These are phyloP conservation scores for Monosporascus sp. DNA, from an alignment of 2,329 filamentous ascomycete genomes.

Conservation along the genomic window DNA sequence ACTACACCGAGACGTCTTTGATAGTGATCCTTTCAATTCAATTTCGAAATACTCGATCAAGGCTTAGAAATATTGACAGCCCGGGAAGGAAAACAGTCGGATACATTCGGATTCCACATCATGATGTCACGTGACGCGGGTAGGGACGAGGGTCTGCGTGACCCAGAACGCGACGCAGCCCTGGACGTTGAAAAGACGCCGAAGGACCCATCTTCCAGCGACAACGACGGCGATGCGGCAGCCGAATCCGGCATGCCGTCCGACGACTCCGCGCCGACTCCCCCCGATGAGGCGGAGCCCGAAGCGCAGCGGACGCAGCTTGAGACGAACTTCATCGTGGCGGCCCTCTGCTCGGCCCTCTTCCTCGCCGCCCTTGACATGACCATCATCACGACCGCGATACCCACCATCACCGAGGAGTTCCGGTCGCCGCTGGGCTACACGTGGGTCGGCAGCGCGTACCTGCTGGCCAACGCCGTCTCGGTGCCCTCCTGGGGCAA, in stretches of 20 bases:
- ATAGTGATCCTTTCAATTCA: too few species aligned
- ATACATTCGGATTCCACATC: not conserved
- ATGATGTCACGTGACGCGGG: not conserved
- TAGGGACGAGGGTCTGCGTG: not conserved
- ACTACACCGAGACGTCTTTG: too few species aligned
- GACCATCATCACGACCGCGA: conserved; percentile 61
- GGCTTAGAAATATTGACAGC: not conserved
- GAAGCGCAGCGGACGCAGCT: conserved; percentile 19
- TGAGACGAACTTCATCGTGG: conserved; percentile 24
- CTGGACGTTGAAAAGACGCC: not conserved
- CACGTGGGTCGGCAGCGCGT: conserved; percentile 72
- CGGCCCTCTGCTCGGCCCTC: conserved; percentile 30
- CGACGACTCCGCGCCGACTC: not conserved
- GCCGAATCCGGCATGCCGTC: not conserved
- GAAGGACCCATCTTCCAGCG: not conserved
- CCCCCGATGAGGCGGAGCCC: conserved; percentile 4
- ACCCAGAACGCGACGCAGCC: not conserved
- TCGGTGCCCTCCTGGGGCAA: conserved; percentile 66
- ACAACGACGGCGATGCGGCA: conserved; percentile 1
- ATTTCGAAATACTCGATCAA: too few species aligned
- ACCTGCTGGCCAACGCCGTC: conserved; percentile 63
- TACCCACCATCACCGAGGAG: conserved; percentile 59
- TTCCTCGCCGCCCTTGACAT: conserved; percentile 51
- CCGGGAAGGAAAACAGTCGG: not conserved
- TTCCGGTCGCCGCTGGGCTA: conserved; percentile 65